phyloP scores from a whole-genome alignment of 2,329 filamentous ascomycete species.

The Colletotrichum cereale region DNA sequence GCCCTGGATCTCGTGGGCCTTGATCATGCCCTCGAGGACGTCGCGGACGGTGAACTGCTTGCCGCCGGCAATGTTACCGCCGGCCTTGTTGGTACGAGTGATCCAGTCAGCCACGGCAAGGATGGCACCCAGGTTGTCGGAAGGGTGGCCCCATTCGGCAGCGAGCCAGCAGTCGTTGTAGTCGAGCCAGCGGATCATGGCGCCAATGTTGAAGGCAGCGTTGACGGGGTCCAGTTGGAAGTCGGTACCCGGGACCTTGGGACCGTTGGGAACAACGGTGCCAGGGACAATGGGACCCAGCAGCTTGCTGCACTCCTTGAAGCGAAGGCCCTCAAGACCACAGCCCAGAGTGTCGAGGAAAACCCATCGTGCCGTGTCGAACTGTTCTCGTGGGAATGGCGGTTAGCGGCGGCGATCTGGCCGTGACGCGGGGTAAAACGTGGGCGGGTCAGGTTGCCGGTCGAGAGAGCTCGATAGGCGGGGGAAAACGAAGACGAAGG shows the following conservation, averaged over 20 bases:
- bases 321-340: constrained; percentile 93
- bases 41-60: constrained; percentile 91
- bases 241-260: constrained; percentile 89
- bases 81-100: constrained; percentile 85
- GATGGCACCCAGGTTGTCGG: constrained; percentile 97
- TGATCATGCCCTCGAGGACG: constrained; percentile 97
- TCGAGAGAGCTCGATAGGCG: not conserved
- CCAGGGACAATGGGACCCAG: constrained; percentile 92
- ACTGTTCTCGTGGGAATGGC: constrained; percentile 63
- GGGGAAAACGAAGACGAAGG: not conserved
- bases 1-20: constrained; percentile 99
- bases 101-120: constrained; percentile 98
- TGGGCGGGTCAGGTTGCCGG: constrained; percentile 1
- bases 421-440: constrained; percentile 41
- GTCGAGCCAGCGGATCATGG: constrained; percentile 99
- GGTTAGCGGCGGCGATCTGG: constrained; percentile 46
- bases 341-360: constrained; percentile 98
- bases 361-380: constrained; percentile 95
- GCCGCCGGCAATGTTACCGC: constrained; percentile 84
- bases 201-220: constrained; percentile 98
- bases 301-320: constrained; percentile 96
- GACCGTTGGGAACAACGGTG: constrained; percentile 91
- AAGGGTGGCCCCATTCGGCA: constrained; percentile 98
- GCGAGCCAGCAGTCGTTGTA: constrained; percentile 99
- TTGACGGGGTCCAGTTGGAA: constrained; percentile 97